Evolutionary conservation across 768 basidiomycete species (phyloP), one percentile per base, ranked within the genome.

Genomic region (Collybia sp.): DNA sequence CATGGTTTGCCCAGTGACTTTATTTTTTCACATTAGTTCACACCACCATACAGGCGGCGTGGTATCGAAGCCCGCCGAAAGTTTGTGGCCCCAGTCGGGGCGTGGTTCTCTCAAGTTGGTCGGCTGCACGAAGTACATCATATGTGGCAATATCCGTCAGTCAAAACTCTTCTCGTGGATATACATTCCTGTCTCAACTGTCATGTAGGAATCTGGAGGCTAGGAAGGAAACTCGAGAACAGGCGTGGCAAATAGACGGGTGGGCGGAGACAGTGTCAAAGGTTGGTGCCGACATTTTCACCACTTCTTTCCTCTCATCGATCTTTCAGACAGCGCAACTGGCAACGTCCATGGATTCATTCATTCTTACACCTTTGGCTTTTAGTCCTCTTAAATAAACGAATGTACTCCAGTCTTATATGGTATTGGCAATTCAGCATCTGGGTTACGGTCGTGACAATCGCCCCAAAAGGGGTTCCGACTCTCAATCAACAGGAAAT

Each of bases 191-290:
- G 43, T 42, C 47, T 41, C 41, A 17, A 49, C 38, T 46, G 48
- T 52, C 45, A 45, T 30, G 42, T 50, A 88, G 88, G 46, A 79
- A 80, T 56, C 73, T 96, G 46, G 82, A 91, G 51, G 77, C 76
- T 6, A 76, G 95, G 49, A 95, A 93, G 65, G 82, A 88, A 53
- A 82, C 73, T 36, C 77, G 95, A 35, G 89, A 95, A 64, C 80
- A 84, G 62, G 93, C 93, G 17, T 99, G 95, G 95, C 79, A 89
- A 57, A 75, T 92, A 54, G 91, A 94, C 50, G 93, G 92, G 4
- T 99, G 95, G 95, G 87, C 88, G 37, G 89, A 90, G 64, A 95
- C 93, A 0, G 93, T 95, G 30, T 83, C 85, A 50, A 92, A 94
- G 83, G 93, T 83, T 53, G 52, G 72, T 54, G 30, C 18, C 20